These are phyloP conservation scores for Aspergillus versicolor DNA, from an alignment of 2,329 filamentous ascomycete genomes.

Conservation along the genomic window DNA sequence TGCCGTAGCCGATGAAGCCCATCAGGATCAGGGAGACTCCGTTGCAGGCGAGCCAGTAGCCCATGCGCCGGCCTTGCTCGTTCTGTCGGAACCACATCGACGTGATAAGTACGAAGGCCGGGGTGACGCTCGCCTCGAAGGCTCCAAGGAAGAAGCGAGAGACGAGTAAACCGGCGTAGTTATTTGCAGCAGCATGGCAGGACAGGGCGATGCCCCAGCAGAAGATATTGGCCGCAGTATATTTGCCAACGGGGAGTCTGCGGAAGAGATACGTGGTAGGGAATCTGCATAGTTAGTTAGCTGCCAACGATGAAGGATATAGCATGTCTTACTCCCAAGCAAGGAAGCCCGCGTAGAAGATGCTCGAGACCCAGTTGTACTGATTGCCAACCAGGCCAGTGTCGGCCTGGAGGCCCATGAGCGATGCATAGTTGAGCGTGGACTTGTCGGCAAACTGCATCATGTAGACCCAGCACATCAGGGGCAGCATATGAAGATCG, in stretches of 20 bases:
- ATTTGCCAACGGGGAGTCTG: conserved; percentile 49
- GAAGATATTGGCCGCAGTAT: conserved; percentile 40
- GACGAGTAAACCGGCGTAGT: conserved; percentile 20
- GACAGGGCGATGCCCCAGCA: conserved; percentile 21
- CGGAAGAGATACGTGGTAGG: conserved; percentile 51
- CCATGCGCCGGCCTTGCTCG: conserved; percentile 17
- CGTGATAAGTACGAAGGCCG: conserved; percentile 15
- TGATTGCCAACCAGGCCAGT: conserved; percentile 42
- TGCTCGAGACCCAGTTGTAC: conserved; percentile 50
- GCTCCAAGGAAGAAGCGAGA: conserved; percentile 21
- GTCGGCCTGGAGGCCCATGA: conserved; percentile 23
- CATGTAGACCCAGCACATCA: conserved; percentile 7
- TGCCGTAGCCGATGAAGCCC: conserved; percentile 12
- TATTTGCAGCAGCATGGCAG: conserved; percentile 16
- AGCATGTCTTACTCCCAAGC: conserved; percentile 39
- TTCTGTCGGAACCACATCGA: conserved; percentile 15
- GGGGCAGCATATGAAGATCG: conserved; percentile 2
- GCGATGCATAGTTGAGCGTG: conserved; percentile 13
- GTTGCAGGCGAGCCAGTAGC: conserved; percentile 16
- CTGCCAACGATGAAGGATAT: too few species aligned
- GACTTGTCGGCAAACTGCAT: conserved; percentile 9
- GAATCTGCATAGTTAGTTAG: conserved; percentile 17
- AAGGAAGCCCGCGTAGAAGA: conserved; percentile 37
- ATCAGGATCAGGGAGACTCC: conserved; percentile 16
- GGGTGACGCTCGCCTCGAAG: conserved; percentile 16